Evolutionary conservation across 495 filamentous ascomycete species (phyloP).

Genomic region (Penicillium canescens): DNA sequence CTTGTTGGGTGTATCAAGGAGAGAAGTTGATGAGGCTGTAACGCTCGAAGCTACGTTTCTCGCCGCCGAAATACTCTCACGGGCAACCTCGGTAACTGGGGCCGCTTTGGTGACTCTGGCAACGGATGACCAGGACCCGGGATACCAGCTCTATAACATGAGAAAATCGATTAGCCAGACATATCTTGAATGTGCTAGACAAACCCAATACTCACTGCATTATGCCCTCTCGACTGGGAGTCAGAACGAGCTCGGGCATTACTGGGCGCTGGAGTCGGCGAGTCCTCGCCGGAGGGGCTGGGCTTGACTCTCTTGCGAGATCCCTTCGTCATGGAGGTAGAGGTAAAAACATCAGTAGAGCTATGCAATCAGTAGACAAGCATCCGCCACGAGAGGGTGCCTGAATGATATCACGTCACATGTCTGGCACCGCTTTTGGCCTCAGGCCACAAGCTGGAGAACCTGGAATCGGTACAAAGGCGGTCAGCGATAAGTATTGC

Average conservation of each 20-base stretch:
- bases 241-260: constrained; percentile 31
- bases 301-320: constrained; percentile 65
- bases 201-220: constrained; percentile 24
- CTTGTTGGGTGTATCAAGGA: constrained; percentile 27
- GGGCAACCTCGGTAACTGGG: constrained; percentile 72
- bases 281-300: constrained; percentile 50
- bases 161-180: constrained; percentile 17
- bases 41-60: constrained; percentile 45
- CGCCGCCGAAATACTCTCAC: constrained; percentile 71
- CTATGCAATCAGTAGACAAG: constrained; percentile 6
- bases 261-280: constrained; percentile 31
- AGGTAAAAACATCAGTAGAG: constrained; percentile 33
- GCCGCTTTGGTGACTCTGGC: constrained; percentile 63
- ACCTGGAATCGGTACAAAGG: constrained; percentile 6
- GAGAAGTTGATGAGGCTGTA: constrained; percentile 33
- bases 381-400: constrained; percentile 22
- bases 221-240: constrained; percentile 33
- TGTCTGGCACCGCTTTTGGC: constrained; percentile 24
- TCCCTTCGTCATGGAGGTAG: constrained; percentile 50
- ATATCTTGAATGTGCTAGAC: background rate
- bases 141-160: constrained; percentile 46
- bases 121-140: constrained; percentile 61
- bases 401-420: constrained; percentile 41
- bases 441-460: constrained; percentile 23
- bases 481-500: constrained; percentile 30